Base-by-base conservation (phyloP, 2,329 filamentous ascomycete genomes). In the Penicillium sp. region DNA sequence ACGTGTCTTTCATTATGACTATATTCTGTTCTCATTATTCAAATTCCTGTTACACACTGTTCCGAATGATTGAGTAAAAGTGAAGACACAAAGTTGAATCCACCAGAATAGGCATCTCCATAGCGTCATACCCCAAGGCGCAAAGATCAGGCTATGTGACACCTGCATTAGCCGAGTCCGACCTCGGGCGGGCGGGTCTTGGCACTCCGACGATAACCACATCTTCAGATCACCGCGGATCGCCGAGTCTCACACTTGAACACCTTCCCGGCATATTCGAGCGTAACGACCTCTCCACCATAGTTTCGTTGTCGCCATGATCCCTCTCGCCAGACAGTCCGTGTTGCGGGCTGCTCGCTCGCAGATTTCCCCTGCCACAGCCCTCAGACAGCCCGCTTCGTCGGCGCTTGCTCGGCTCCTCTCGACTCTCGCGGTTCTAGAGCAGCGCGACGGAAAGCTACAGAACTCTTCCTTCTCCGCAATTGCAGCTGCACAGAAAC, bases 401-500 rank as follows among this genome's bases (percentile, higher is more conserved):
- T 84, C 84, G 52, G 79, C 82, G 57, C 75, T 87, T 59, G 80
- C 81, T 64, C 83, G 88, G 65, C 79, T 95, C 56, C 81, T 95
- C 53, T 96, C 92, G 46, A 94, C 92, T 33, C 83, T 99, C 51
- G 93, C 93, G 42, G 79, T 99, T 49, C 84, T 99, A 57, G 94
- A 99, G 76, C 94, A 97, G 76, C 85, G 87, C 66, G 88, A 95
- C 66, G 94, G 94, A 57, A 87, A 91, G 76, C 83, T 99, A 60
- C 91, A 90, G 69, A 76, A 82, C 56, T 87, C 88, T 21, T 96
- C 92, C 5, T 79, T 96, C 51, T 89, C 89, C 67, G 88, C 91
- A 42, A 83, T 97, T 53, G 88, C 89, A 8, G 94, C 94, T 8
- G 93, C 91, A 18, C 83, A 87, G 73, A 92, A 92, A 72, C 76